These are phyloP conservation scores for Peronospora belbahrii DNA, from an alignment of 352 stramenopile genomes.

Conservation along the genomic window DNA sequence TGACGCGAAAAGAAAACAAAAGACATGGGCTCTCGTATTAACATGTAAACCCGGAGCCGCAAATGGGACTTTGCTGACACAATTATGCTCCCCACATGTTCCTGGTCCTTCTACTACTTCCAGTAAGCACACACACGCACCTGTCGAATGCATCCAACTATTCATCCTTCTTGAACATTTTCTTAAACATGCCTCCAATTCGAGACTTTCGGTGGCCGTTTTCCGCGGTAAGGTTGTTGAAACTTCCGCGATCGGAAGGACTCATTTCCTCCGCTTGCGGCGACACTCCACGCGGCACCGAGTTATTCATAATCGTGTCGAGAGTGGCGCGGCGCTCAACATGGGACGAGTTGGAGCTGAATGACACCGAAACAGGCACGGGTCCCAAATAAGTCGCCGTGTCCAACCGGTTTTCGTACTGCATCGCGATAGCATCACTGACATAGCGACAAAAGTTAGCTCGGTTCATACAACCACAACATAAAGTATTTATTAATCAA, in stretches of 20 bases:
- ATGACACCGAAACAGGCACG: constrained; percentile 51
- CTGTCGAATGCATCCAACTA: constrained; percentile 10
- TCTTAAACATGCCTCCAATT: constrained; percentile 84
- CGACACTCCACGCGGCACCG: constrained; percentile 19
- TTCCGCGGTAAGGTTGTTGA: constrained; percentile 54
- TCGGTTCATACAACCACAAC: not conserved
- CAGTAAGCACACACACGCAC: not conserved
- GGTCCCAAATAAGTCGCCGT: constrained; percentile 51
- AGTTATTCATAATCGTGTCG: constrained; percentile 49
- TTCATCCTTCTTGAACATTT: constrained; percentile 87
- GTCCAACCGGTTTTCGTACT: constrained; percentile 46
- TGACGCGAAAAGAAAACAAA: constrained; percentile 1
- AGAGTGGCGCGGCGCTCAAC: constrained; percentile 37
- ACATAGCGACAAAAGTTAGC: constrained; percentile 11
- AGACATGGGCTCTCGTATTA: constrained; percentile 9
- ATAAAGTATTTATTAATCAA: not conserved
- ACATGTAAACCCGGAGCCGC: constrained; percentile 19
- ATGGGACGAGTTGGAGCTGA: constrained; percentile 19
- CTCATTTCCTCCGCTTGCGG: constrained; percentile 22
- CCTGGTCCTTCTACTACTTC: constrained; percentile 6
- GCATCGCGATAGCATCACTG: constrained; percentile 8
- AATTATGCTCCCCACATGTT: not conserved
- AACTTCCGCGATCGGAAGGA: constrained; percentile 25
- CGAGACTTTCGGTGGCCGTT: constrained; percentile 64
- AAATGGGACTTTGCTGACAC: not conserved